Evolutionary conservation across 73 alveolate genomes (phyloP), one percentile per base, ranked within the genome.

Genomic region (Blepharisma japonicum): DNA sequence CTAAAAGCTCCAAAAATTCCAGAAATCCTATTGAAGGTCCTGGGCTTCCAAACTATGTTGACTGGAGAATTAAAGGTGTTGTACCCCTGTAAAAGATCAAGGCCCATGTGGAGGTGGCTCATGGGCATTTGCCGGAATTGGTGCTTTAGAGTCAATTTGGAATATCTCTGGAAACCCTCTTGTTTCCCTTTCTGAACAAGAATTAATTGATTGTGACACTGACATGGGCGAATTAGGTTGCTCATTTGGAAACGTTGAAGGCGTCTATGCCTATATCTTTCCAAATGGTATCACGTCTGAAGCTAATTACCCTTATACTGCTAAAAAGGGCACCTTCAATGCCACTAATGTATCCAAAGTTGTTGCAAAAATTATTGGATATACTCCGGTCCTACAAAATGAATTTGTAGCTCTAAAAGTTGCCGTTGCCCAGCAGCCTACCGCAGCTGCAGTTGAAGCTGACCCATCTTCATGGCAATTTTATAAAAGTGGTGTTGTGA

Each of bases 21-120:
- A 68, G 4, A n/a, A 9, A 2, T 14, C 4, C 80, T n/a, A 14
- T 45, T 38, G 6, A 38, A 38, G 46, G 5, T 11, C 71, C 18
- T n/a, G 2, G 25, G 3, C 71, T 79, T 49, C 91, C 92, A 6
- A 55, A 54, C 14, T 27, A 79, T 11, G 78, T 83, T 21, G 97
- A 93, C 82, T 91, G 96, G 97, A 87, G 93, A 72, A 77, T 68
- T 14, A 39, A 74, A 61, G 92, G 92, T 0, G 86, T 50, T 1
- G 93, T 93, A 55, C 84, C 21, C 87, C 87, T 5, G 97, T 92
- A 6, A 81, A 84, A 66, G 90, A 94, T 74, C 89, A 94, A 82
- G 96, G 97, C 23, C 45, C 71, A 23, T 92, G 98, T 45, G 96
- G 96, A 39, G 82, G 94, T 9, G 90, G 98, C 82, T 87, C 97